Conservation (phyloP, 257 asterid species). For the Penstemon eatonii region DNA sequence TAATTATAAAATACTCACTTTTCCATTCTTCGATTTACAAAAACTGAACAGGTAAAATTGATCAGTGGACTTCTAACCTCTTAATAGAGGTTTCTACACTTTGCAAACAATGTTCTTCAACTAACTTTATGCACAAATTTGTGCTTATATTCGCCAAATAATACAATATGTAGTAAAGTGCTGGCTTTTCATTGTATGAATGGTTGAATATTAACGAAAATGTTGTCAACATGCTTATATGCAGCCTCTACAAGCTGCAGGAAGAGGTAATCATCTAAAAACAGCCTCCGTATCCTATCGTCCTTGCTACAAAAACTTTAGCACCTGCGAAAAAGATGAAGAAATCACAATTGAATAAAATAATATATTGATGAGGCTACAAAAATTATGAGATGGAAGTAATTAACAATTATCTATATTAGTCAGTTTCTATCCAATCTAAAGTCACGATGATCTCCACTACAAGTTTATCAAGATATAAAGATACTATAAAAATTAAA, state of each 20-base stretch:
- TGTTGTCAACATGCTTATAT: slow-evolving; percentile 79
- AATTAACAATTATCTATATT: slow-evolving; percentile 12
- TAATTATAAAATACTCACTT: slow-evolving; percentile 44
- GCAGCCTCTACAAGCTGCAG: slow-evolving; percentile 98
- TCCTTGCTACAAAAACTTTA: slow-evolving; percentile 32
- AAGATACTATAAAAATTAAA: neutral
- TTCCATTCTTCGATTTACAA: slow-evolving; percentile 62
- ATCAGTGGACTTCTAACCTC: slow-evolving; percentile 67
- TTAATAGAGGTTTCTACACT: slow-evolving; percentile 61
- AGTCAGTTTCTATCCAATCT: slow-evolving; percentile 36
- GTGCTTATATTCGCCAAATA: slow-evolving; percentile 52
- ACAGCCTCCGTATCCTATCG: slow-evolving; percentile 35
- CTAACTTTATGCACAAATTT: slow-evolving; percentile 45
- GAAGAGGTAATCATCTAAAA: slow-evolving; percentile 64
- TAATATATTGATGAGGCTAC: slow-evolving; percentile 16
- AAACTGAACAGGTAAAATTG: slow-evolving; percentile 25
- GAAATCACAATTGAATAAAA: neutral
- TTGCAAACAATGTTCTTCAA: slow-evolving; percentile 61
- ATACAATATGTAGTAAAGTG: slow-evolving; percentile 54
- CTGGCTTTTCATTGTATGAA: slow-evolving; percentile 64
- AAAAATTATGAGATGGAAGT: neutral
- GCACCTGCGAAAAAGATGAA: neutral
- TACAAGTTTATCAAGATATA: slow-evolving; percentile 10
- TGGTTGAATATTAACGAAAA: slow-evolving; percentile 62
- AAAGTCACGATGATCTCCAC: slow-evolving; percentile 23